These are phyloP conservation scores for Pittosporum tobira DNA, from an alignment of 129 eudicot genomes.

Conservation along the genomic window DNA sequence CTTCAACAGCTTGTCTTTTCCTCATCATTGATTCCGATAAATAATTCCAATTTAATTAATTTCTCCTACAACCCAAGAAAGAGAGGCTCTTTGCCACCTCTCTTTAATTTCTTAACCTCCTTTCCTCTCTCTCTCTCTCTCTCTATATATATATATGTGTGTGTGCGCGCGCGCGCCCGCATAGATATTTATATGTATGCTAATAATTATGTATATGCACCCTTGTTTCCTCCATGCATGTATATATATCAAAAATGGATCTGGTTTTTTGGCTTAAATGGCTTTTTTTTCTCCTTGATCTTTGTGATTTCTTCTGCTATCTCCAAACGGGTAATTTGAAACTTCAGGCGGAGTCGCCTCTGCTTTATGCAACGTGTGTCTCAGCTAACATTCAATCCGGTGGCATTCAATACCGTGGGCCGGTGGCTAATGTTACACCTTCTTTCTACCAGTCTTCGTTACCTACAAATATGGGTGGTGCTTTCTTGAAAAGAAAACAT, in stretches of 20 bases:
- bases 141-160: neutral
- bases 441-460: neutral
- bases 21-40: too few relatives aligned
- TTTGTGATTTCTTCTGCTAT: neutral
- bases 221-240: too few relatives aligned
- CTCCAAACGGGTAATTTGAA: neutral
- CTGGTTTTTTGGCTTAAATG: neutral
- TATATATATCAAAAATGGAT: too few relatives aligned
- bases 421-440: neutral
- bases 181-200: neutral
- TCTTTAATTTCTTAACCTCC: neutral
- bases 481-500: too few relatives aligned
- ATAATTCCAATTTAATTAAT: constrained; percentile 4
- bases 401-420: too few relatives aligned
- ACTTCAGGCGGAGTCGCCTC: neutral
- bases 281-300: neutral
- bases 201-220: too few relatives aligned
- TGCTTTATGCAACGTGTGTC: neutral
- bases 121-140: constrained; percentile 1
- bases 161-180: too few relatives aligned
- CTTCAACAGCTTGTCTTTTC: constrained; percentile 24
- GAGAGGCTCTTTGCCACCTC: constrained; percentile 7
- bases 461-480: neutral
- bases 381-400: too few relatives aligned
- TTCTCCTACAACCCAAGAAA: neutral